A percentile compares a stretch with the other conserved stretches of the same genome.
These are phyloP conservation scores for Marasmius fiardii DNA, from an alignment of 1,284 basidiomycete species.

Conservation along the genomic window DNA sequence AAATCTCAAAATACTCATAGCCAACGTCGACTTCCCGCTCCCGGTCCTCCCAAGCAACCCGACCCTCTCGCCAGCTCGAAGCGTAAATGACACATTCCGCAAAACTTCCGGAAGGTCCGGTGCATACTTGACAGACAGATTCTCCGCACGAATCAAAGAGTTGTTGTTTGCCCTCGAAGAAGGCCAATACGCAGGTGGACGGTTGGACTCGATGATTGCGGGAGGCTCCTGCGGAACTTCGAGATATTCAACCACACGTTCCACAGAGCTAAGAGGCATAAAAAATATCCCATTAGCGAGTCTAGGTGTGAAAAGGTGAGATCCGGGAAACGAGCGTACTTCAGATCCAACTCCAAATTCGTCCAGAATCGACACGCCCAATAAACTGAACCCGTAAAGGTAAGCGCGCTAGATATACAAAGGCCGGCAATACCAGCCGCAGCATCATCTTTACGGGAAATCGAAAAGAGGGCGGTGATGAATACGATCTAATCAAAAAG, in stretches of 20 bases:
- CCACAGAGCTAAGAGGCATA: slow-evolving; percentile 58
- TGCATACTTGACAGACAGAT: slow-evolving; percentile 80
- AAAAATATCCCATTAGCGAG: background rate
- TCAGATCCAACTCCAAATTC: slow-evolving; percentile 61
- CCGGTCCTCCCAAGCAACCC: slow-evolving; percentile 78
- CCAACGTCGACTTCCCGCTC: slow-evolving; percentile 79
- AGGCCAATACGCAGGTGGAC: slow-evolving; percentile 86
- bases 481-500: slow-evolving; percentile 54
- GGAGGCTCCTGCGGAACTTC: slow-evolving; percentile 86
- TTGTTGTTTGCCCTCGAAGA: slow-evolving; percentile 54
- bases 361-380: slow-evolving; percentile 69
- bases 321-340: slow-evolving; percentile 37
- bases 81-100: slow-evolving; percentile 66
- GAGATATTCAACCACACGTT: slow-evolving; percentile 87
- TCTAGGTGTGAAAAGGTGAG: background rate
- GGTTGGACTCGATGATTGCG: slow-evolving; percentile 59
- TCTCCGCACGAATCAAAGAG: slow-evolving; percentile 58
- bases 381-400: slow-evolving; percentile 57
- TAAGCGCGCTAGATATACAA: slow-evolving; percentile 77
- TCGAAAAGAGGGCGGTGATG: slow-evolving; percentile 71
- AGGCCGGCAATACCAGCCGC: slow-evolving; percentile 78
- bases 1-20: slow-evolving; percentile 85
- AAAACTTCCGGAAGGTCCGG: slow-evolving; percentile 84
- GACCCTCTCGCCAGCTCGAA: slow-evolving; percentile 64
- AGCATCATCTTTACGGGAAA: slow-evolving; percentile 54